These are phyloP conservation scores for Calonectria pauciramosa DNA, from an alignment of 2,329 filamentous ascomycete species.

Conservation along the genomic window DNA sequence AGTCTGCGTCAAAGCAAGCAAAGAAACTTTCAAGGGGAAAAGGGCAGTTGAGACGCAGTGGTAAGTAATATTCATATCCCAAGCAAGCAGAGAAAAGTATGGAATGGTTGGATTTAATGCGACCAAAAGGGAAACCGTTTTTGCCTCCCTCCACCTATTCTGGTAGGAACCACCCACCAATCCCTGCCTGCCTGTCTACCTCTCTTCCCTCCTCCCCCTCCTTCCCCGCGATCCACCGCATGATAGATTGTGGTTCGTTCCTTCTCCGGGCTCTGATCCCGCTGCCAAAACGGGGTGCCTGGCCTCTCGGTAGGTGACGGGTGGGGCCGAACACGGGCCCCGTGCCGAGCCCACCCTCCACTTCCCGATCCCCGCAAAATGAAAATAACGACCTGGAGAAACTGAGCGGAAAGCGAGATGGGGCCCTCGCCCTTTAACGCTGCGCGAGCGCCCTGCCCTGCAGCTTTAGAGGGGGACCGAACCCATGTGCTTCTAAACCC, in stretches of 20 bases:
- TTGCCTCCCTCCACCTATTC: background rate
- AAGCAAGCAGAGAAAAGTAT: background rate
- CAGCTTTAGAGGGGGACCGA: background rate
- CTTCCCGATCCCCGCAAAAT: slow-evolving; percentile 23
- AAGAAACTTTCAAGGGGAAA: background rate
- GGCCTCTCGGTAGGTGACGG: background rate
- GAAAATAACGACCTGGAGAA: background rate
- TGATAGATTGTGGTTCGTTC: slow-evolving; percentile 5
- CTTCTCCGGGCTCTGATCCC: background rate
- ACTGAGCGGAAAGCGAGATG: background rate
- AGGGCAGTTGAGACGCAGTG: background rate
- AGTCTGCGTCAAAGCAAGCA: background rate
- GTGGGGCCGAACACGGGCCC: slow-evolving; percentile 21
- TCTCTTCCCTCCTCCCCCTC: background rate
- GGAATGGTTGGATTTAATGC: background rate
- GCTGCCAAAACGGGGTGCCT: background rate
- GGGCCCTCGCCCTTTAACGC: background rate
- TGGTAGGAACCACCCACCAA: background rate
- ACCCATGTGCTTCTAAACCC: background rate
- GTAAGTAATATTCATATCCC: slow-evolving; percentile 10
- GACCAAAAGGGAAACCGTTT: background rate
- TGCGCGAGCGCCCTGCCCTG: background rate
- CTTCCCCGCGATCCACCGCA: slow-evolving; percentile 8
- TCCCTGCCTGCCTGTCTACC: background rate
- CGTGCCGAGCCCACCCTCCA: slow-evolving; percentile 20